These are phyloP conservation scores for Solanum hybrid DNA, from an alignment of 305 asterid species.

Conservation along the genomic window DNA sequence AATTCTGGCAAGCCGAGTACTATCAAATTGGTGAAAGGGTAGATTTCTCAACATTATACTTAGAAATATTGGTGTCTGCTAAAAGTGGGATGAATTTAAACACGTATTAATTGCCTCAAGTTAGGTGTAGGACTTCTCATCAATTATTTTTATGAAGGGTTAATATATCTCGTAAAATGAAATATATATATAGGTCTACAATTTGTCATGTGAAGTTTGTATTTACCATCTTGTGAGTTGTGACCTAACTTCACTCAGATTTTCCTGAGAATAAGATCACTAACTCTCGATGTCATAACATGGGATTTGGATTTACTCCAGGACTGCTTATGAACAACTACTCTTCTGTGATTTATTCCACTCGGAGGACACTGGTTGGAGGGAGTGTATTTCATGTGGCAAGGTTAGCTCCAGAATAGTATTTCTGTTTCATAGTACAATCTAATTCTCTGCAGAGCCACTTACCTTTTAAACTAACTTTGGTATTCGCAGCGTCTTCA, in stretches of 20 bases:
- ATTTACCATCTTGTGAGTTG: background rate
- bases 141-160: background rate
- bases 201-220: background rate
- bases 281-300: background rate
- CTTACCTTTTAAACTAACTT: conserved; percentile 5
- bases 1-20: background rate
- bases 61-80: background rate
- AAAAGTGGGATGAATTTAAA: background rate
- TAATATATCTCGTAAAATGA: background rate
- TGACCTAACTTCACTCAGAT: background rate
- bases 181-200: background rate
- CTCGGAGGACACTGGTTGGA: conserved; percentile 82
- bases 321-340: conserved; percentile 67
- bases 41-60: background rate
- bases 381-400: conserved; percentile 77
- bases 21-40: background rate
- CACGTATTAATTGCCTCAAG: background rate
- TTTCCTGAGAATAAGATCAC: background rate
- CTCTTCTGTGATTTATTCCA: conserved; percentile 83
- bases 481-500: conserved; percentile 67
- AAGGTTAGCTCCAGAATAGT: conserved; percentile 41
- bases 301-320: conserved; percentile 24
- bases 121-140: background rate
- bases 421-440: background rate
- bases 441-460: background rate